Percentiles rank a stretch among this genome's conserved stretches.
Conservation (phyloP, 2,329 filamentous ascomycete species). For the Colletotrichum incanum region DNA sequence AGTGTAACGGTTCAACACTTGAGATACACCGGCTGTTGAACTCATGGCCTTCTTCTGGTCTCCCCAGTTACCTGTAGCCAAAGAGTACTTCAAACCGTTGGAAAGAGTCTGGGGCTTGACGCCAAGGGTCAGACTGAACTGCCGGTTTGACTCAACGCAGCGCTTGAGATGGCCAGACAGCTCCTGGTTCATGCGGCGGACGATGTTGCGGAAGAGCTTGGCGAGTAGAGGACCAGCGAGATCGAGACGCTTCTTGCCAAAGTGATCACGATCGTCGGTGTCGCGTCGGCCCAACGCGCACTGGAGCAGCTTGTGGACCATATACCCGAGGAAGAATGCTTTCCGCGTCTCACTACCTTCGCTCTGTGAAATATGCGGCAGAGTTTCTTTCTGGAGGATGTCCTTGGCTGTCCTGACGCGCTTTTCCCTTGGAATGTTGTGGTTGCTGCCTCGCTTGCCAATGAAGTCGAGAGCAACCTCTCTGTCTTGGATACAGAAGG, state of each 20-base stretch:
- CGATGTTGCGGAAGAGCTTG: constrained; percentile 94
- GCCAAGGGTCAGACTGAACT: constrained; percentile 92
- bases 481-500: constrained; percentile 94
- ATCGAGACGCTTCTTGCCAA: constrained; percentile 98
- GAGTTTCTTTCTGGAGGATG: constrained; percentile 95
- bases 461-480: constrained; percentile 97
- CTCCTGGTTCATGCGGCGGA: constrained; percentile 91
- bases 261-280: constrained; percentile 97
- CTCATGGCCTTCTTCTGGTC: constrained; percentile 98
- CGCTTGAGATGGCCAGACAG: constrained; percentile 92
- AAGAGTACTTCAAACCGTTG: constrained; percentile 94
- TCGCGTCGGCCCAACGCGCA: constrained; percentile 94
- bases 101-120: constrained; percentile 94
- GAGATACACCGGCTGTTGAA: constrained; percentile 96
- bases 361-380: constrained; percentile 95
- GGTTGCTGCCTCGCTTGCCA: constrained; percentile 86
- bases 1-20: constrained; percentile 97
- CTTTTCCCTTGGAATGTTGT: constrained; percentile 78
- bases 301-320: constrained; percentile 96
- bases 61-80: constrained; percentile 99
- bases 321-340: constrained; percentile 98
- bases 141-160: constrained; percentile 89
- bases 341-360: constrained; percentile 97
- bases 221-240: constrained; percentile 94
- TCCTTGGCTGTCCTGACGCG: constrained; percentile 94